Conservation (phyloP, 805 yeast species). For the Spathaspora hagerdaliae region DNA sequence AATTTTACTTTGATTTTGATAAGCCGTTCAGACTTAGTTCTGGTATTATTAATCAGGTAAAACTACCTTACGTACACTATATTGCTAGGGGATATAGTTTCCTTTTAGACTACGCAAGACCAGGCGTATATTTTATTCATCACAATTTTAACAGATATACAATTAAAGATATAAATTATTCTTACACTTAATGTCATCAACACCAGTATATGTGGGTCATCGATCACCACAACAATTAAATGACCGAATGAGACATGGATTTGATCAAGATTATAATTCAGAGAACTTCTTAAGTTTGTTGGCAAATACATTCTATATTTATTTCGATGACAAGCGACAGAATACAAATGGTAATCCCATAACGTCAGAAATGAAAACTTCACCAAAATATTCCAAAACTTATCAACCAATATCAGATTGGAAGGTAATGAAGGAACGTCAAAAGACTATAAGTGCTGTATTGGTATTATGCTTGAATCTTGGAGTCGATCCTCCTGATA, state of each 20-base stretch:
- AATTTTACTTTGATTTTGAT: too few species aligned
- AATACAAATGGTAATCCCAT: slow-evolving; percentile 83
- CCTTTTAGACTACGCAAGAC: too few species aligned
- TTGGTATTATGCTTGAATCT: slow-evolving; percentile 83
- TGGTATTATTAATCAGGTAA: too few species aligned
- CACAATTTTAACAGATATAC: too few species aligned
- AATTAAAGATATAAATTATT: too few species aligned
- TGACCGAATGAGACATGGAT: slow-evolving; percentile 59
- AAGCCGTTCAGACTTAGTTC: too few species aligned
- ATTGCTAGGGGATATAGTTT: too few species aligned
- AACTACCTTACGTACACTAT: too few species aligned
- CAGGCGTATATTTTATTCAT: too few species aligned
- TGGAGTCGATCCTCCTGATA: slow-evolving; percentile 97
- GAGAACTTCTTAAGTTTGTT: slow-evolving; percentile 53
- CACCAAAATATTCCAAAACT: slow-evolving; percentile 38
- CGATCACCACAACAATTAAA: slow-evolving; percentile 33
- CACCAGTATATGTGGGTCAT: background rate
- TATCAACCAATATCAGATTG: slow-evolving; percentile 81
- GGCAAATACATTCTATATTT: slow-evolving; percentile 71
- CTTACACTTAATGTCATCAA: background rate
- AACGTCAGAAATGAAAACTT: slow-evolving; percentile 47
- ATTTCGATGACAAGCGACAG: slow-evolving; percentile 90
- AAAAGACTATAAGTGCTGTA: slow-evolving; percentile 91
- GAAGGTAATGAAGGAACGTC: slow-evolving; percentile 87
- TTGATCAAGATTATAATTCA: slow-evolving; percentile 56